Evolutionary conservation across 139 green algal species (phyloP).

Genomic region (Nannochloris sp.): DNA sequence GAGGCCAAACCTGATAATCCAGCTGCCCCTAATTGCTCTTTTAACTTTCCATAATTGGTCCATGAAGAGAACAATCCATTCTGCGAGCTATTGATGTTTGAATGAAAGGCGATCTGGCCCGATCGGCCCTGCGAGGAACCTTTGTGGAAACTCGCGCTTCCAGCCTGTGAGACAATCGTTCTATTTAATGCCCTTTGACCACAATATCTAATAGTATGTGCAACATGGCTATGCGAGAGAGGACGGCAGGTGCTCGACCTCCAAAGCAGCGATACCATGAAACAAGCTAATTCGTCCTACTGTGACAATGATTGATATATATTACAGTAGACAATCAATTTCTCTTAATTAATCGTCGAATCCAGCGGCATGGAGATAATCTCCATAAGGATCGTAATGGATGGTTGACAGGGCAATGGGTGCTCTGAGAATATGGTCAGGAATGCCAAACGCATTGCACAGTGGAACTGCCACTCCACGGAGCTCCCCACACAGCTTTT

Average conservation of each 20-base stretch:
- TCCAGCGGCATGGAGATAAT: conserved; percentile 21
- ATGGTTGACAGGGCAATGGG: conserved; percentile 53
- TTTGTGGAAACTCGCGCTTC: too few species aligned
- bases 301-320: too few species aligned
- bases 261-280: too few species aligned
- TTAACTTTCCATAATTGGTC: not conserved
- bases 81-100: not conserved
- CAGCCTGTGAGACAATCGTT: too few species aligned
- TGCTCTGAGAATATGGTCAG: conserved; percentile 72
- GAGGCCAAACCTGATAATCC: conserved; percentile 43
- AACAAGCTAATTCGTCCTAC: too few species aligned
- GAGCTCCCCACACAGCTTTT: conserved; percentile 54
- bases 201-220: too few species aligned
- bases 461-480: conserved; percentile 48
- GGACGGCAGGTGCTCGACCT: too few species aligned
- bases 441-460: conserved; percentile 66
- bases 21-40: conserved; percentile 9
- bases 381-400: conserved; percentile 24
- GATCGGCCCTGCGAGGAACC: too few species aligned
- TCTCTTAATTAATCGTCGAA: not conserved
- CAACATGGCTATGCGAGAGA: too few species aligned
- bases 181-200: too few species aligned
- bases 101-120: too few species aligned
- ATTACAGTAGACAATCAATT: too few species aligned
- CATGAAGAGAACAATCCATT: not conserved